These are phyloP conservation scores for Apophysomyces sp. DNA, from an alignment of 371 early-diverging fungal species.

Conservation along the genomic window DNA sequence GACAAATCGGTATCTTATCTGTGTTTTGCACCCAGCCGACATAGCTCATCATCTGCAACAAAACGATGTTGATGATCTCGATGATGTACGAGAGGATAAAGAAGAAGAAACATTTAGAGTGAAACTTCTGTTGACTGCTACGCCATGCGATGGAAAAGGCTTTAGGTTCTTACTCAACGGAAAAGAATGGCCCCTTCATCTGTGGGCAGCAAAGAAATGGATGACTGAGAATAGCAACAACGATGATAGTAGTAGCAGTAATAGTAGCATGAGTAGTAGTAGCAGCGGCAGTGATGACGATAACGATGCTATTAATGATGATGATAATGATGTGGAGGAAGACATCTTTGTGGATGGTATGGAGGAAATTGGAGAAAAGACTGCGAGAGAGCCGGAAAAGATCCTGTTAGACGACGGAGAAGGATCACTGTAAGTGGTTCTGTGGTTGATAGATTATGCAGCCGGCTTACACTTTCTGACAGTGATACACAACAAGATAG, in stretches of 20 bases:
- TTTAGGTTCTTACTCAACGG: slow-evolving; percentile 24
- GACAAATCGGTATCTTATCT: slow-evolving; percentile 14
- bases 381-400: not conserved
- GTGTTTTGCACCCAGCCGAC: slow-evolving; percentile 25
- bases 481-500: not conserved
- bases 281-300: not conserved
- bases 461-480: not conserved
- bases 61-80: not conserved
- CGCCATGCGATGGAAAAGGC: not conserved
- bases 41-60: slow-evolving; percentile 22
- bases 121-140: slow-evolving; percentile 1
- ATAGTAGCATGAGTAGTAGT: not conserved
- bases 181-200: slow-evolving; percentile 35
- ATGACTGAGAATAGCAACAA: not conserved
- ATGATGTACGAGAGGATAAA: not conserved
- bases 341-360: slow-evolving; percentile 38
- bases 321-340: slow-evolving; percentile 42
- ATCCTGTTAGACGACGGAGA: not conserved
- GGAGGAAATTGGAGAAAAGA: slow-evolving; percentile 17
- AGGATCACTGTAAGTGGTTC: not conserved
- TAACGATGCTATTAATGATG: slow-evolving; percentile 22
- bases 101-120: not conserved
- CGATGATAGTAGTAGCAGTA: not conserved
- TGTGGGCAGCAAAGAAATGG: slow-evolving; percentile 4
- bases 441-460: not conserved